Base-by-base conservation (phyloP, 75 land plant species). In the Selaginella tamariscina region DNA sequence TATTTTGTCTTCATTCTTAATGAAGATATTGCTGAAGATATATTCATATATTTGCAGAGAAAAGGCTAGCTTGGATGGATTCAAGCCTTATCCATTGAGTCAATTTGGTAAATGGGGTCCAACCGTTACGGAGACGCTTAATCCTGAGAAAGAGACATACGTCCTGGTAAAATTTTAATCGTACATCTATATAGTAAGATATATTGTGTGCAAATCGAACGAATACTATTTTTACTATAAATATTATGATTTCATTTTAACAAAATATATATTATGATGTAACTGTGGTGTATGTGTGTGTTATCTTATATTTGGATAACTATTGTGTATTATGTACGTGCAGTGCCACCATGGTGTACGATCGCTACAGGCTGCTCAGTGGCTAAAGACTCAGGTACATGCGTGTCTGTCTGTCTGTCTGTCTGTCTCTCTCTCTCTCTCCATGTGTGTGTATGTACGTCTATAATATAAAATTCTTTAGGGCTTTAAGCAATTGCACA, bases 271-370 rank as follows among this genome's bases (percentile, higher is more conserved):
- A 24, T 32, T 64, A n/a, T n/a, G n/a, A n/a, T n/a, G n/a, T n/a
- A n/a, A n/a, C n/a, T n/a, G n/a, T n/a, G n/a, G n/a, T n/a, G n/a
- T n/a, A n/a, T 21, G 67, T 68, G 1, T 65, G 22, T 29, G 70
- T 28, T 29, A 29, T 31, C 26, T 32, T 32, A 44, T 9, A 27
- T 69, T 11, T 18, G 56, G 18, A 11, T 49, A 24, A 67, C 64
- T 62, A 0, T 31, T 30, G 0, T 31, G 44, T 77, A 39, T n/a
- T n/a, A n/a, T n/a, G n/a, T n/a, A n/a, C n/a, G n/a, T n/a, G 68
- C 91, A 94, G 99, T 95, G 99, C 76, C 99, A 95, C 72, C 99
- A 95, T 81, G 99, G 99, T 28, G 77, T 87, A 75, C 73, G 99
- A 57, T 90, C 99, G 21, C 59, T 90, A 63, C 96, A 95, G 55